These are phyloP conservation scores for Phialocephala sp. DNA, from an alignment of 2,329 filamentous ascomycete genomes.

Conservation along the genomic window DNA sequence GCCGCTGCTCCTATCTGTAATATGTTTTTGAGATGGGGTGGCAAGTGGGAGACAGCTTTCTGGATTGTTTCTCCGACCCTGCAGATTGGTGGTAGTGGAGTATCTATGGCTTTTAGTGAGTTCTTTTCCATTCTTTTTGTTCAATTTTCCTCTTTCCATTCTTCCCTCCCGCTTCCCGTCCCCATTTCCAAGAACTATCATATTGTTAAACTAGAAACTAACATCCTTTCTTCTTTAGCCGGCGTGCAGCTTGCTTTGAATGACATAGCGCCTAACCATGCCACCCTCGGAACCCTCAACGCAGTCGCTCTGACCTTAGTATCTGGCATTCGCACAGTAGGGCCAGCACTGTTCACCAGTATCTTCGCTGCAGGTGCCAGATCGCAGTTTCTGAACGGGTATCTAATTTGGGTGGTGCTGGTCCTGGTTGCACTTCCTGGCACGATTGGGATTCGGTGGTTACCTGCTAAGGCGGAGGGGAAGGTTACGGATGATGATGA, in stretches of 20 bases:
- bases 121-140: conserved; percentile 4
- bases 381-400: conserved; percentile 65
- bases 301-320: conserved; percentile 67
- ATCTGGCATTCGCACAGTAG: conserved; percentile 67
- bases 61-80: conserved; percentile 40
- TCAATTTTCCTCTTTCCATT: neutral
- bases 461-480: conserved; percentile 43
- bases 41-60: conserved; percentile 42
- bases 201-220: neutral
- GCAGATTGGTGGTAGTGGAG: conserved; percentile 63
- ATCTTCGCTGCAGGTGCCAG: conserved; percentile 72
- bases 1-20: conserved; percentile 58
- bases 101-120: conserved; percentile 56
- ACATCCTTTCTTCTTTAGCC: conserved; percentile 64
- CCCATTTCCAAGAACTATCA: neutral
- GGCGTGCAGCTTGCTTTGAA: conserved; percentile 76
- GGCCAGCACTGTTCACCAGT: conserved; percentile 68
- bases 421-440: conserved; percentile 44
- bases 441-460: conserved; percentile 43
- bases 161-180: neutral
- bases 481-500: conserved; percentile 22
- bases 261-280: conserved; percentile 70
- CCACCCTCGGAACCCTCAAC: conserved; percentile 73
- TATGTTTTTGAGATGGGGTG: conserved; percentile 55
- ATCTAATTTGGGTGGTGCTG: conserved; percentile 69